A percentile compares a stretch with the other conserved stretches of the same genome.
Evolutionary conservation across 1,284 basidiomycete species (phyloP).

Genomic region (Ustilago crameri): DNA sequence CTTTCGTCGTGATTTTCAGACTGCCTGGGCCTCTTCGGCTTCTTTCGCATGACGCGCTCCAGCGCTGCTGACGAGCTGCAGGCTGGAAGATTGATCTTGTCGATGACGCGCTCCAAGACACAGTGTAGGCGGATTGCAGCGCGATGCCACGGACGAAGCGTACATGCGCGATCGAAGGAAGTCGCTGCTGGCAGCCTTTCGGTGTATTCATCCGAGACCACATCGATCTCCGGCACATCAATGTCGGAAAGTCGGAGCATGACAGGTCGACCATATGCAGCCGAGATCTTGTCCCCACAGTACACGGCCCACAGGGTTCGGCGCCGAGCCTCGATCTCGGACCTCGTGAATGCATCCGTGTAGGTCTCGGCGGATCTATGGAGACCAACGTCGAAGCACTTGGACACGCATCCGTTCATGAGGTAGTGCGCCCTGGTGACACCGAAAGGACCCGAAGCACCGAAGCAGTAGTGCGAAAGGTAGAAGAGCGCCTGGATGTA

Average conservation of each 20-base stretch:
- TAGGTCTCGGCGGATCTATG: constrained; percentile 52
- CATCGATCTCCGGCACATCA: constrained; percentile 47
- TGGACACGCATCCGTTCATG: constrained; percentile 51
- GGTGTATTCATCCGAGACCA: constrained; percentile 45
- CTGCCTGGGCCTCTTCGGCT: constrained; percentile 45
- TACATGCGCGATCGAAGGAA: constrained; percentile 42
- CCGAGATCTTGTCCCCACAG: constrained; percentile 51
- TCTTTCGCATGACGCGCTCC: constrained; percentile 47
- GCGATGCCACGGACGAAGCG: constrained; percentile 42
- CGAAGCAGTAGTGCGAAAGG: constrained; percentile 50
- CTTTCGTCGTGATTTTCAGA: constrained; percentile 43
- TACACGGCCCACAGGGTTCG: constrained; percentile 51
- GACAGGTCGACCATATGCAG: constrained; percentile 45
- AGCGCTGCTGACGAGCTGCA: constrained; percentile 44
- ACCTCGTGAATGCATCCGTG: constrained; percentile 45
- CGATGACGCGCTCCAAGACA: constrained; percentile 48
- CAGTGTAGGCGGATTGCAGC: constrained; percentile 48
- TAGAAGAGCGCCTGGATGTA: constrained; percentile 53
- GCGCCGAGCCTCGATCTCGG: constrained; percentile 47
- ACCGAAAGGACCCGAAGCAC: constrained; percentile 46
- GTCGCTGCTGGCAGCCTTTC: constrained; percentile 44
- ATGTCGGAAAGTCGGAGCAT: constrained; percentile 49
- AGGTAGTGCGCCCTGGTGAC: constrained; percentile 45
- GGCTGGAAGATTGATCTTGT: constrained; percentile 52
- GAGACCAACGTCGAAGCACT: constrained; percentile 51